Evolutionary conservation across 2,329 filamentous ascomycete species (phyloP).

Genomic region (Eutypa lata): DNA sequence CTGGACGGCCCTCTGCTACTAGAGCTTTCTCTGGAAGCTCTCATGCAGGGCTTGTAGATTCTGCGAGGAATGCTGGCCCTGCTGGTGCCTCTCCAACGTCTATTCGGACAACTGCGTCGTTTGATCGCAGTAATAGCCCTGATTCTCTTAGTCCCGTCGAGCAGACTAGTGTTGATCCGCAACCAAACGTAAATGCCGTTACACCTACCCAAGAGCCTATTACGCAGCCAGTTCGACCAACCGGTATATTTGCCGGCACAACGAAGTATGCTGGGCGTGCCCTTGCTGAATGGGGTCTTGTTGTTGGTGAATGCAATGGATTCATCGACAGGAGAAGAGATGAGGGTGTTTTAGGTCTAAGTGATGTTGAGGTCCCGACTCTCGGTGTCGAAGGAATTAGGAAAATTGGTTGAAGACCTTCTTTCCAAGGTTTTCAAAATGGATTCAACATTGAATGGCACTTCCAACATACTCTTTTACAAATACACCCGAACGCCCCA

Average conservation of each 20-base stretch:
- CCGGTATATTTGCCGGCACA: conserved; percentile 41
- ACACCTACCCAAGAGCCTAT: conserved; percentile 30
- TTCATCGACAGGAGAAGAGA: conserved; percentile 74
- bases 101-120: conserved; percentile 17
- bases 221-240: conserved; percentile 44
- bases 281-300: conserved; percentile 73
- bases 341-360: conserved; percentile 66
- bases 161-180: conserved; percentile 18
- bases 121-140: conserved; percentile 17
- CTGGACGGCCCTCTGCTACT: conserved; percentile 40
- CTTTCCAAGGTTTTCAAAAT: background rate
- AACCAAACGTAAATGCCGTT: conserved; percentile 7
- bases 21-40: conserved; percentile 46
- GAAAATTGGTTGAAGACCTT: conserved; percentile 19
- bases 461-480: too few species aligned
- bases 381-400: conserved; percentile 63
- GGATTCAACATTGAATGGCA: background rate
- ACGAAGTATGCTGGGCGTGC: conserved; percentile 67
- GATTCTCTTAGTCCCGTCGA: conserved; percentile 17
- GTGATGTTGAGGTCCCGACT: conserved; percentile 66
- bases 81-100: conserved; percentile 29
- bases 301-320: conserved; percentile 76
- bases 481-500: too few species aligned
- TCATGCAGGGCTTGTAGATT: conserved; percentile 45
- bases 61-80: conserved; percentile 48